Conservation (phyloP, 331 rosid genomes). For the Telfairia occidentalis region DNA sequence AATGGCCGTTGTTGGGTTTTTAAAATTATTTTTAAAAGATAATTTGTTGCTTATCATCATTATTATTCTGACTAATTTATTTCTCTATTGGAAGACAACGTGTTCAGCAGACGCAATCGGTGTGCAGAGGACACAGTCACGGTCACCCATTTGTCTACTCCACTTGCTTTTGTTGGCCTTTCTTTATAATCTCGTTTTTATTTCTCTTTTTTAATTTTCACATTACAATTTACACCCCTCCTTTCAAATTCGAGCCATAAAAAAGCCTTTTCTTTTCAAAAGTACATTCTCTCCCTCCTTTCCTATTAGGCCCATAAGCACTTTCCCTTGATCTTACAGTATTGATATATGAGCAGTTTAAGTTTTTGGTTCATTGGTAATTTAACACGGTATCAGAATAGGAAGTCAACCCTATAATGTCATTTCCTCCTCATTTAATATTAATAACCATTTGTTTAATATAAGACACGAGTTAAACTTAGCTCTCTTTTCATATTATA, state of each 20-base stretch:
- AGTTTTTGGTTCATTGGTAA: too few relatives aligned
- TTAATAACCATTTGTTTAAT: too few relatives aligned
- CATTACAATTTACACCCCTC: not conserved
- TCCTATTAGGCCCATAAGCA: not conserved
- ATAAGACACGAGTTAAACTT: too few relatives aligned
- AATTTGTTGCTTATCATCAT: constrained; percentile 10
- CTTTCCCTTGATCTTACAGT: too few relatives aligned
- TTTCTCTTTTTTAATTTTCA: not conserved
- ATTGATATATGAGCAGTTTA: too few relatives aligned
- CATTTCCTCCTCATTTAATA: too few relatives aligned
- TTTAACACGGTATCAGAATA: too few relatives aligned
- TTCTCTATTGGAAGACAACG: constrained; percentile 14
- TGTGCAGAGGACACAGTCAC: constrained; percentile 10
- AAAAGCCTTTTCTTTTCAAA: not conserved
- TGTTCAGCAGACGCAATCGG: constrained; percentile 10
- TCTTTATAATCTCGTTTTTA: not conserved
- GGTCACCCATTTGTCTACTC: constrained; percentile 15
- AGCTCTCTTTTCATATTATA: not conserved
- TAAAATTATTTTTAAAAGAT: not conserved
- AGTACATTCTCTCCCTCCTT: not conserved
- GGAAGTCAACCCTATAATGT: too few relatives aligned
- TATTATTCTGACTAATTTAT: constrained; percentile 12
- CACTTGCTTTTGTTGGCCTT: constrained; percentile 5
- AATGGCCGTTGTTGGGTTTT: constrained; percentile 12
- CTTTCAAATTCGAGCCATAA: not conserved